These are phyloP conservation scores for Suillus subaureus DNA, from an alignment of 768 basidiomycete species.

Conservation along the genomic window DNA sequence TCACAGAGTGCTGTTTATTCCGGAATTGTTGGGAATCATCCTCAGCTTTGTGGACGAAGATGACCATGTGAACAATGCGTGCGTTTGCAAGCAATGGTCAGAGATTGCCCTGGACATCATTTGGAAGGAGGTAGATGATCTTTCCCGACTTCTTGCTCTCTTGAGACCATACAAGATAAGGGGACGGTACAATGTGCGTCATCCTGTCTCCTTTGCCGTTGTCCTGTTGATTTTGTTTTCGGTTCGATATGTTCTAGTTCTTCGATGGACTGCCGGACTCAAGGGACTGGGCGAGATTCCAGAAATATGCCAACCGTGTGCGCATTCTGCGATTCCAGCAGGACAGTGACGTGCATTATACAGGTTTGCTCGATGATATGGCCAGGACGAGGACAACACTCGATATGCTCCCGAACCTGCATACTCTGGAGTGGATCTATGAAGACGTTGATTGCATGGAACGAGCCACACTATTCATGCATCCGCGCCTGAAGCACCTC, in stretches of 20 bases:
- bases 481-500: constrained; percentile 47
- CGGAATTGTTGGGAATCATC: constrained; percentile 61
- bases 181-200: constrained; percentile 30
- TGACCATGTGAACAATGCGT: constrained; percentile 47
- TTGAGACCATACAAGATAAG: constrained; percentile 45
- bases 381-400: constrained; percentile 55
- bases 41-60: constrained; percentile 47
- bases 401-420: constrained; percentile 57
- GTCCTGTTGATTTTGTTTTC: background rate
- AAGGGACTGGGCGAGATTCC: constrained; percentile 57
- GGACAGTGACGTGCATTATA: constrained; percentile 16
- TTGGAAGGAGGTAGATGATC: constrained; percentile 56
- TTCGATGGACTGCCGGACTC: constrained; percentile 46
- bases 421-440: constrained; percentile 50
- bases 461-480: constrained; percentile 58
- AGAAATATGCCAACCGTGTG: constrained; percentile 54
- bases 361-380: constrained; percentile 47
- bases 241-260: constrained; percentile 28
- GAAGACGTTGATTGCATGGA: constrained; percentile 28
- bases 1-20: constrained; percentile 48
- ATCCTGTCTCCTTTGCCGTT: background rate
- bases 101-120: constrained; percentile 57
- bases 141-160: constrained; percentile 47
- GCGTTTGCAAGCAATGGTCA: constrained; percentile 63
- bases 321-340: constrained; percentile 35